Conservation (phyloP, 2,329 filamentous ascomycete species). For the Pleoardoris graminearum region DNA sequence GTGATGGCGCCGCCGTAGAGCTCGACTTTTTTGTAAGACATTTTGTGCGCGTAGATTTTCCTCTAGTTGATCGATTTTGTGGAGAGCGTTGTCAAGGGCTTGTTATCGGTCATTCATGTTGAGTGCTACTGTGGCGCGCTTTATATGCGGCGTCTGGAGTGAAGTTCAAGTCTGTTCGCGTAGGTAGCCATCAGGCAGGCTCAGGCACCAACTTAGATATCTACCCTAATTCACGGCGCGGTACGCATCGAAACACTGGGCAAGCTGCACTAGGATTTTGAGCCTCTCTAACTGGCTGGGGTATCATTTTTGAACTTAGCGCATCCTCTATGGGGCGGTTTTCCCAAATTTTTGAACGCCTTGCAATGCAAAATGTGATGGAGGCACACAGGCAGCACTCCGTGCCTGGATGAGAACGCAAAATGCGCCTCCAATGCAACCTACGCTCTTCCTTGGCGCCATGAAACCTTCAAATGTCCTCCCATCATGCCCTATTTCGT, state of each 20-base stretch:
- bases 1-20: slow-evolving; percentile 75
- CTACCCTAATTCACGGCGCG: slow-evolving; percentile 24
- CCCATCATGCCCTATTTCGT: no score
- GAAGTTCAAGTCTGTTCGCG: slow-evolving; percentile 16
- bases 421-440: not conserved
- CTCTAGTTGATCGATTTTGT: not conserved
- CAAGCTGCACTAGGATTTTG: slow-evolving; percentile 12
- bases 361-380: slow-evolving; percentile 24
- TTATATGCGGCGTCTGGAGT: slow-evolving; percentile 22
- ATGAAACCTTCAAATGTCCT: no score
- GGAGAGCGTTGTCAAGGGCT: not conserved
- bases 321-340: slow-evolving; percentile 27
- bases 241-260: slow-evolving; percentile 8
- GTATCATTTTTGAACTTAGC: slow-evolving; percentile 40
- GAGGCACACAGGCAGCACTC: slow-evolving; percentile 4
- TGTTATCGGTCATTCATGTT: slow-evolving; percentile 15
- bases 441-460: not conserved
- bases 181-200: slow-evolving; percentile 42
- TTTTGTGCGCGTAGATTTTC: slow-evolving; percentile 43
- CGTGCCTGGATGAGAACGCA: not conserved
- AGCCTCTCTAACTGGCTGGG: slow-evolving; percentile 21
- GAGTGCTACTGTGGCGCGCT: slow-evolving; percentile 15
- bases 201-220: slow-evolving; percentile 35
- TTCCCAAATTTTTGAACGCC: slow-evolving; percentile 34
- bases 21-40: slow-evolving; percentile 60